Evolutionary conservation across 768 basidiomycete species (phyloP), one percentile per base, ranked within the genome.

Genomic region (Boletus eberwhitei): DNA sequence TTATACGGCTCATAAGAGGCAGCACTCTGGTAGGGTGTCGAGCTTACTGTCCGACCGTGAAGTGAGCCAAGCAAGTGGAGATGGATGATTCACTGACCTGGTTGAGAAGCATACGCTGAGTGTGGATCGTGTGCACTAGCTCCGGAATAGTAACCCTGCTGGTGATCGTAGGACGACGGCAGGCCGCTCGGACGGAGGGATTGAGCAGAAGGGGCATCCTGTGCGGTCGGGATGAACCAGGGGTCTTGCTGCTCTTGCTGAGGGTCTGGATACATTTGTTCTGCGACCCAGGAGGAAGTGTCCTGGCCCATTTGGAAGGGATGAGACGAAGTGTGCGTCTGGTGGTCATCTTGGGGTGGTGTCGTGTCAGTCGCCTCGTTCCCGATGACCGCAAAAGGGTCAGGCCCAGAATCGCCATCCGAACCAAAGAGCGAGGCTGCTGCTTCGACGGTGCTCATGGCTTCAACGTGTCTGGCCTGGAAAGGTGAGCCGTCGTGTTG

Each of bases 351-450:
- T 38, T 55, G 58, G 55, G 63, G 47, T 57, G 64, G 60, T 54
- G 66, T 64, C 56, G 73, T 68, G 65, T 69, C 63, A 45, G 64
- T 59, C 48, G 60, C 58, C 54, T 70, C 66, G 55, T 74, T 70
- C 43, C 82, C 84, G 57, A 86, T 76, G 51, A 77, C 73, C 57
- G 85, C 80, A 73, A 88, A 88, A 49, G 81, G 81, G 72, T 88
- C 86, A 32, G 79, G 75, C 17, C 73, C 74, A 48, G 81, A 64
- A 65, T 89, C 86, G 36, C 59, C 60, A 32, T 81, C 81, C 49
- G 80, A 72, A 57, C 84, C 87, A 76, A 93, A 93, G 43, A 93
- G 85, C 53, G 87, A 85, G 48, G 89, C 86, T 35, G 90, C 90
- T 60, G 87, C 84, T 75, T 90, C 88, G 53, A 86, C 82, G 60